A percentile compares a stretch with the other conserved stretches of the same genome.
These are phyloP conservation scores for Hanseniaspora uvarum DNA, from an alignment of 1,139 yeast genomes.

Conservation along the genomic window DNA sequence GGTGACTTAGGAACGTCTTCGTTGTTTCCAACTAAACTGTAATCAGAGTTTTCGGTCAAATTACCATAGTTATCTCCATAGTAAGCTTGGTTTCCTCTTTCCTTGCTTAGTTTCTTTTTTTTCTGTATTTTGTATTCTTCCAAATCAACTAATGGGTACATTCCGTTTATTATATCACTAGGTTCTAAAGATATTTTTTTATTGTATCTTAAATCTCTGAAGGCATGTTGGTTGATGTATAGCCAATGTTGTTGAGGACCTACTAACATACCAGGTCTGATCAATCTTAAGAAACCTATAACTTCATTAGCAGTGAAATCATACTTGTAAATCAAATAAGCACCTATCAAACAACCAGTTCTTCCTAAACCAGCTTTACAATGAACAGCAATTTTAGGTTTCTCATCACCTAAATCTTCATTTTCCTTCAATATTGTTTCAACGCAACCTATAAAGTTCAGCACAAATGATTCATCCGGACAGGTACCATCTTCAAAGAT, in stretches of 20 bases:
- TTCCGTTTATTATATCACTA: slow-evolving; percentile 66
- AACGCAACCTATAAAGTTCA: slow-evolving; percentile 87
- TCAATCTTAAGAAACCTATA: slow-evolving; percentile 89
- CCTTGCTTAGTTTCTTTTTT: slow-evolving; percentile 27
- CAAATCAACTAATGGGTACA: slow-evolving; percentile 54
- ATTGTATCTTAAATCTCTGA: slow-evolving; percentile 90
- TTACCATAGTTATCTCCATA: slow-evolving; percentile 17
- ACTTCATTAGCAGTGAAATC: slow-evolving; percentile 96
- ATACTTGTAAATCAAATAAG: slow-evolving; percentile 87
- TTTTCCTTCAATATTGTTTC: slow-evolving; percentile 56
- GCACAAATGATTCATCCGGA: slow-evolving; percentile 86
- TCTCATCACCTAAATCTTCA: slow-evolving; percentile 33
- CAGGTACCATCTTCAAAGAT: slow-evolving; percentile 97
- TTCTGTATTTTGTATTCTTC: slow-evolving; percentile 41
- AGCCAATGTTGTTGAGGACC: slow-evolving; percentile 99
- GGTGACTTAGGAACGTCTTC: slow-evolving; percentile 29
- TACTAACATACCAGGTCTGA: slow-evolving; percentile 98
- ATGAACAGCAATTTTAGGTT: slow-evolving; percentile 93
- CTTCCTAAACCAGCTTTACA: slow-evolving; percentile 97
- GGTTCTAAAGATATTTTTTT: slow-evolving; percentile 58
- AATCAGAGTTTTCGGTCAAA: slow-evolving; percentile 20
- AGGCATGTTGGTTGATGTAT: slow-evolving; percentile 87
- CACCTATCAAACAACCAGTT: slow-evolving; percentile 95
- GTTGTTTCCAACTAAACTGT: slow-evolving; percentile 18
- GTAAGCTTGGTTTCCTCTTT: slow-evolving; percentile 15